Evolutionary conservation across 805 yeast genomes (phyloP), one percentile per base, ranked within the genome.

Genomic region (Candida fluviatilis): DNA sequence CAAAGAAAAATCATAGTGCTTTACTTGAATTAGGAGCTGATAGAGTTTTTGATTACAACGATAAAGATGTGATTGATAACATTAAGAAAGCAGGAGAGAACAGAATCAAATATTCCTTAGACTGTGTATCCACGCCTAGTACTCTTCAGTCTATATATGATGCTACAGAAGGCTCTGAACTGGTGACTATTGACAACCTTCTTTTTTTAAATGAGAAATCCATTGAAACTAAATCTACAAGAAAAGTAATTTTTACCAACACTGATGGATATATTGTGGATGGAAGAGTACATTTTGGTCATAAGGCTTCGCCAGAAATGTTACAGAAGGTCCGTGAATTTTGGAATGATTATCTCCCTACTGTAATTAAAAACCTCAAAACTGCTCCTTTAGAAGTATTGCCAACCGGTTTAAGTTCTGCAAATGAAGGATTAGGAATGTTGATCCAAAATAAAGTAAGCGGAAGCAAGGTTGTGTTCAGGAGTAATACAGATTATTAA

Each of bases 391-490:
- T 61, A 41, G 41, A 35, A 37, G 59, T 60, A 10, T 52, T 61
- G 37, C n/a, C 42, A 23, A 35, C 50, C 5, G 67, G 65, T 8
- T 50, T 58, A 15, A 55, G 47, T 17, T 41, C 52, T 35, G 57
- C 45, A 16, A 62, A 68, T 31, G 63, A 62, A 38, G 75, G 70
- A 6, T 51, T 70, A 14, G 47, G 47, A 2, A 47, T 71, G 47
- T 51, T 69, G 38, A 55, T 51, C 41, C 50, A 57, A 11, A 57
- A 60, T 37, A 66, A 71, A 50, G 73, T 69, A 10, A 57, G 67
- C 40, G 73, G 60, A 36, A 68, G 64, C 43, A 75, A 75, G 53
- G 44, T 73, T 41, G 75, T 73, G n/a, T n/a, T n/a, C n/a, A n/a
- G n/a, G n/a, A n/a, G n/a, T n/a, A n/a, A n/a, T n/a, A n/a, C n/a